Conservation (phyloP, 148 eudicot genomes). For the Limonium bicolor region DNA sequence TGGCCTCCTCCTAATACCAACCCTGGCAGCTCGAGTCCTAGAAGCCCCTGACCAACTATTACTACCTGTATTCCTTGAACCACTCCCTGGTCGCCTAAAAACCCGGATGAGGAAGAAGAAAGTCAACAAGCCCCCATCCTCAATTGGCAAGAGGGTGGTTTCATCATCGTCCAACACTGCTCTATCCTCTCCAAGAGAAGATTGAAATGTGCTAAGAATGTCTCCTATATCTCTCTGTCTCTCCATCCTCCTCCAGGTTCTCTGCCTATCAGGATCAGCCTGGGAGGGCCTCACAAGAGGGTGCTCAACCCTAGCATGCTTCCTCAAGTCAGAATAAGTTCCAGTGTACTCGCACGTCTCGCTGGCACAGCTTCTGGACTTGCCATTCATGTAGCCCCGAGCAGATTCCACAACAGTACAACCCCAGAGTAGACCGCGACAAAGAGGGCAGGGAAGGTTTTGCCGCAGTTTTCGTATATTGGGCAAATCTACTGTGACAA, state of each 20-base stretch:
- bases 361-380: slow-evolving; percentile 62
- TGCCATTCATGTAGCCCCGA: slow-evolving; percentile 64
- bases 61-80: slow-evolving; percentile 38
- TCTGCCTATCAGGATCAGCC: slow-evolving; percentile 71
- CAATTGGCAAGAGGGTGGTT: slow-evolving; percentile 21
- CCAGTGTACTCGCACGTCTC: slow-evolving; percentile 82
- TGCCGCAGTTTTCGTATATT: slow-evolving; percentile 24
- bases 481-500: slow-evolving; percentile 15
- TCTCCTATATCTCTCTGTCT: slow-evolving; percentile 76
- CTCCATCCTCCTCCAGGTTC: slow-evolving; percentile 76
- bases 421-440: slow-evolving; percentile 63
- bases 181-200: slow-evolving; percentile 47
- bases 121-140: slow-evolving; percentile 50
- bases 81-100: slow-evolving; percentile 27
- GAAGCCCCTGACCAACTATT: slow-evolving; percentile 44
- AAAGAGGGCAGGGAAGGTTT: slow-evolving; percentile 75
- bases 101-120: slow-evolving; percentile 50
- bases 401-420: slow-evolving; percentile 76
- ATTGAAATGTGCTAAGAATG: slow-evolving; percentile 62
- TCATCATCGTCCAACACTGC: slow-evolving; percentile 30
- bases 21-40: slow-evolving; percentile 24
- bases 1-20: slow-evolving; percentile 37
- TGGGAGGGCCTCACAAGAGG: slow-evolving; percentile 67
- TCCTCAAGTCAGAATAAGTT: slow-evolving; percentile 53
- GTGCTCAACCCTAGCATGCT: slow-evolving; percentile 72